Conservation (phyloP, 2,329 filamentous ascomycete species). For the Ascochyta clinopodiicola region DNA sequence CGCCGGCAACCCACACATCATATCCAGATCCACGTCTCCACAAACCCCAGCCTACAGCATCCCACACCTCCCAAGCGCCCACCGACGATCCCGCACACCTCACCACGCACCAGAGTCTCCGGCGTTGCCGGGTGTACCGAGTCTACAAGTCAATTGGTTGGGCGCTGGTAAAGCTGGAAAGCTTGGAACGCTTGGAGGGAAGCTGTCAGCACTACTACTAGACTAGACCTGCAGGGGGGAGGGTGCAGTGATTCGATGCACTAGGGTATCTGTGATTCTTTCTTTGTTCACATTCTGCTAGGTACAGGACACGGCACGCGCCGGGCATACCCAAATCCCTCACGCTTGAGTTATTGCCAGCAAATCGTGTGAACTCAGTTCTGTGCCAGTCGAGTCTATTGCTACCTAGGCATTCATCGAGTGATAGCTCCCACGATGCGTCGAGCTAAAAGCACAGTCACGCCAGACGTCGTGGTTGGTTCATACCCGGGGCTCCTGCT, state of each 20-base stretch:
- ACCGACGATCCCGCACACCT: neutral
- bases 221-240: neutral
- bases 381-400: too few relatives aligned
- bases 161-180: neutral
- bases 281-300: neutral
- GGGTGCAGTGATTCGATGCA: neutral
- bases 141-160: conserved; percentile 4
- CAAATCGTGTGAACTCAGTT: too few relatives aligned
- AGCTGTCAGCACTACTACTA: conserved; percentile 12
- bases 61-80: too few relatives aligned
- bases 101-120: neutral
- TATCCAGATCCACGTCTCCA: too few relatives aligned
- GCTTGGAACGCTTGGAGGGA: neutral
- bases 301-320: neutral
- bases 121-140: conserved; percentile 6
- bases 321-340: neutral
- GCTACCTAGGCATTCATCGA: too few relatives aligned
- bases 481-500: neutral
- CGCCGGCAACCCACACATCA: too few relatives aligned
- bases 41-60: too few relatives aligned
- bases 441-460: too few relatives aligned
- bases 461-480: neutral
- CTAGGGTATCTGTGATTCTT: neutral
- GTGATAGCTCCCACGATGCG: neutral
- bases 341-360: neutral